Conservation (phyloP, 2,329 filamentous ascomycete species). For the Ophiostoma sp. region DNA sequence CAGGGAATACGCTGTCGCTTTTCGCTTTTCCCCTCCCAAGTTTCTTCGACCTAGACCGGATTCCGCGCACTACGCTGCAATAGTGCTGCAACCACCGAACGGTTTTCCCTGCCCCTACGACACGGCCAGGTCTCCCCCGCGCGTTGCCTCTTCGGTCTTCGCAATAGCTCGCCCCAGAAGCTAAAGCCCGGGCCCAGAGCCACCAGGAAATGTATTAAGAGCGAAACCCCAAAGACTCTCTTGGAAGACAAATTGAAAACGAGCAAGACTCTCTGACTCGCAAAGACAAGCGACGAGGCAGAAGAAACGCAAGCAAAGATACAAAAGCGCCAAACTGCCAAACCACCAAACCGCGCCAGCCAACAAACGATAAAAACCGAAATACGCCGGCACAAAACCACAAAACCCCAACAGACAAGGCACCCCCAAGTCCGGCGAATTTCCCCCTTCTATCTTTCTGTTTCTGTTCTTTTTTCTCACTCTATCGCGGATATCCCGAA, state of each 20-base stretch:
- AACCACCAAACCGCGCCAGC: not conserved
- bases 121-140: constrained; percentile 23
- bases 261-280: not conserved
- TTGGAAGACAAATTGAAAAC: not conserved
- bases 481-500: not conserved
- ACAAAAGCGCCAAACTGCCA: not conserved
- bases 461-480: not conserved
- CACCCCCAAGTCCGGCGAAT: not conserved
- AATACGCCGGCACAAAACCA: constrained; percentile 4
- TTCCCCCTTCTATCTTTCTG: not conserved
- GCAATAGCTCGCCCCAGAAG: constrained; percentile 17
- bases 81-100: constrained; percentile 20
- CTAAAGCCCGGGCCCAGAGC: constrained; percentile 1
- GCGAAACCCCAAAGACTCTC: not conserved
- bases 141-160: constrained; percentile 29
- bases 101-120: constrained; percentile 12
- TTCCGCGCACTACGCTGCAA: constrained; percentile 17
- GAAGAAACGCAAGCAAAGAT: not conserved
- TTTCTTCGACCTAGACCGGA: constrained; percentile 10
- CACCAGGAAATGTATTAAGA: constrained; percentile 12
- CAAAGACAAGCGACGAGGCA: not conserved
- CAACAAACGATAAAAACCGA: not conserved
- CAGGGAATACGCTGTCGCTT: not conserved
- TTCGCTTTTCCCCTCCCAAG: not conserved
- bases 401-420: not conserved